Base-by-base conservation (phyloP, 257 asterid species). In the Ocimum tenuiflorum region DNA sequence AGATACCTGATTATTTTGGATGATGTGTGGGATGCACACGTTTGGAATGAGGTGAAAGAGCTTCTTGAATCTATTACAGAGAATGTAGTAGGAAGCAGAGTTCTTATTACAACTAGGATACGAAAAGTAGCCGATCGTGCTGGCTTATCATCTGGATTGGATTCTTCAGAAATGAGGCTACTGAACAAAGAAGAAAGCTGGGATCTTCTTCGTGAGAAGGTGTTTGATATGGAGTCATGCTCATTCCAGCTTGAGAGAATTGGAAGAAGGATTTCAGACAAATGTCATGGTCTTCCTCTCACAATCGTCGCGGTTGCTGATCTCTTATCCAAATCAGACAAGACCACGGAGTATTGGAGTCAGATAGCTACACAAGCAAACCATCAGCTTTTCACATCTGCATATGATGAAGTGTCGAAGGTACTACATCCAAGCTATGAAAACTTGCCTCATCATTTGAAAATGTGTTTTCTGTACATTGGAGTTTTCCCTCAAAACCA, bases 1-100 rank as follows among this genome's bases (percentile, higher is more conserved):
- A 71, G 64, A 36, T 83, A 71, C 47, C 74, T 83, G 13, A 73
- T 80, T 13, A 65, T 83, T 10, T 7, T 78, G 67, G 84, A 83
- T 68, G 81, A 80, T 20, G 60, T 83, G 3, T 80, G 84, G 88
- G 50, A 67, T 6, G 19, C 10, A 3, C 2, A 9, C 2, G 60
- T n/a, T 5, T 60, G 60, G 71, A 1, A 72, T 19, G 45, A 48
- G 3, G 2, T 75, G 23, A 64, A 31, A 19, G 11, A 7, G 1
- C 45, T 65, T 7, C 23, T 75, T 35, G 65, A 73, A 8, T 15
- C 46, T 10, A 4, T 2, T 1, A 2, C 0, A 4, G 27, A 74
- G 12, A 70, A 68, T 6, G 15, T 20, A 0, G 61, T 27, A 8
- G 78, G 74, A 43, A 43, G 65, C 50, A 17, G 81, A 42, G 41